Evolutionary conservation across 441 rosid species (phyloP), one percentile per base, ranked within the genome.

Genomic region (Caryocar brasiliense): DNA sequence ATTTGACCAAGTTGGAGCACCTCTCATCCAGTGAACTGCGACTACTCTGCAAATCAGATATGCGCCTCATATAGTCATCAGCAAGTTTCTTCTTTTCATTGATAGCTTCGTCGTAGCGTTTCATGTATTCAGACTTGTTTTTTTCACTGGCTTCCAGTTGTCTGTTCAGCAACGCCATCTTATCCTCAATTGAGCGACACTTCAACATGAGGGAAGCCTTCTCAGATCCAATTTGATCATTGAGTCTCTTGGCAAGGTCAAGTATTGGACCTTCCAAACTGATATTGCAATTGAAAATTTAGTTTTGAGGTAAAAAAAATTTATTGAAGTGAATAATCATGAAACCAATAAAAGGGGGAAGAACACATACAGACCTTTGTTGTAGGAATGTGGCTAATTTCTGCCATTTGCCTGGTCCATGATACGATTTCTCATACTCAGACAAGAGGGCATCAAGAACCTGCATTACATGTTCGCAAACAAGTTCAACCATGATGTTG

Each of bases 321-420:
- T 21, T 29, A 29, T 24, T n/a, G n/a, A 42, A 22, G 4, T 9
- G 35, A 47, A 63, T 40, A 4, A 32, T 18, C 3, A 14, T n/a
- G 9, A 47, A 40, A 23, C 28, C 4, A n/a, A 7, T 2, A 12
- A 14, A 46, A 5, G 17, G 13, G 9, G 41, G 6, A 2, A n/a
- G 19, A 26, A 17, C 18, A 22, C 32, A 46, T 10, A 36, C 66
- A 58, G 48, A 92, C 99, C 95, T 93, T 68, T 82, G 94, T 34
- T 82, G 93, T 53, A 88, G 82, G 72, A 86, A 93, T 39, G 52
- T 65, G 20, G 83, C 86, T 64, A 88, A 70, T 66, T 88, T 93
- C 76, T 86, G 86, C 95, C 97, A 93, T 67, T 93, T 88, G 48
- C 83, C 83, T 3, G 97, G 97, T 48, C 99, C 97, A 72, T 79